A percentile compares a stretch with the other conserved stretches of the same genome.
Evolutionary conservation across 345 rosid genomes (phyloP).

Genomic region (Brassica carinata): DNA sequence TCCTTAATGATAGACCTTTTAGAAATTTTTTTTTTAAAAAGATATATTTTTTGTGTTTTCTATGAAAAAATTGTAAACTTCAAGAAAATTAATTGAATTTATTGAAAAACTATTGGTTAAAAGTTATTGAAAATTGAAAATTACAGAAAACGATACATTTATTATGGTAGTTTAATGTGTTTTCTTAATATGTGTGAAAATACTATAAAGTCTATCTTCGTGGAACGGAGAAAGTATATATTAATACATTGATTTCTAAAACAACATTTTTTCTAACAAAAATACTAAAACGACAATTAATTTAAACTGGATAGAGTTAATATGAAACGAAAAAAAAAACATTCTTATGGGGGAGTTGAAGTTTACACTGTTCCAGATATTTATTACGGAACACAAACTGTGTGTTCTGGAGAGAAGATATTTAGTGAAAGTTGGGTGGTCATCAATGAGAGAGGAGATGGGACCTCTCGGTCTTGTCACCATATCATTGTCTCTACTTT

Average conservation of each 20-base stretch:
- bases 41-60: no score
- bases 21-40: no score
- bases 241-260: background rate
- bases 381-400: background rate
- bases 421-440: slow-evolving; percentile 28
- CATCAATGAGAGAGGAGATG: slow-evolving; percentile 21
- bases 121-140: no score
- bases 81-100: no score
- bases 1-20: no score
- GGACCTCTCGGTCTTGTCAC: slow-evolving; percentile 32
- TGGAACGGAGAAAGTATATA: background rate
- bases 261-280: background rate
- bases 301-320: background rate
- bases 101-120: no score
- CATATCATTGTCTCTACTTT: slow-evolving; percentile 29
- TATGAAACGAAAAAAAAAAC: background rate
- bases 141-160: no score
- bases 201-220: no score
- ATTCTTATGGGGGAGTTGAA: background rate
- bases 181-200: no score
- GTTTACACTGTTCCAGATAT: slow-evolving; percentile 11
- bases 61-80: no score
- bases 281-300: background rate
- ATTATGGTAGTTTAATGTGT: no score
- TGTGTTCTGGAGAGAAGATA: slow-evolving; percentile 12